Evolutionary conservation across 116 monocot genomes (phyloP), one percentile per base, ranked within the genome.

Genomic region (Phalaenopsis hybrid): DNA sequence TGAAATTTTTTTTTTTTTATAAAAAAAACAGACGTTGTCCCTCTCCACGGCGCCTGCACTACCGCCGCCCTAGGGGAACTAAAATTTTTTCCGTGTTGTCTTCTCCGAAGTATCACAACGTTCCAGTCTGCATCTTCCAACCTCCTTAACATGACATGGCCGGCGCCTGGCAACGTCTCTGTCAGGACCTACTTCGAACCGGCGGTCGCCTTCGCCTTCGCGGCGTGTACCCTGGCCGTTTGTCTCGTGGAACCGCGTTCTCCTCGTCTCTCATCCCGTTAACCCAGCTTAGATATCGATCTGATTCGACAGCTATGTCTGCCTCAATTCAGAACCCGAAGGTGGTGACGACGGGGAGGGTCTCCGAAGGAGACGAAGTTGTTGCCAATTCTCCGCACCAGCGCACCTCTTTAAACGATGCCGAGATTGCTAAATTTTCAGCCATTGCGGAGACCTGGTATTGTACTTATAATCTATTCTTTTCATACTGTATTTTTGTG

Each of bases 361-460:
- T 18, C 13, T 43, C 12, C 68, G 77, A 73, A 76, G 83, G 74
- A 4, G 31, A 12, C 0, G 70, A 28, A 31, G 57, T 5, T 52
- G 4, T 50, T 43, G 20, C 74, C 10, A 23, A 34, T 33, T 37
- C 78, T 1, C 15, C 80, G 17, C 11, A 72, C 18, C 81, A 81
- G 8, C 78, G 55, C 2, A 91, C 93, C 75, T 95, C 95, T 44
- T 44, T 93, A 48, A 91, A 95, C 81, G 84, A 87, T 5, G 83
- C 76, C 2, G 95, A 95, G 83, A 84, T 93, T 59, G 88, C 90
- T 13, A 95, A 95, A 75, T 95, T 95, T 77, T 91, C 95, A 43
- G 87, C 91, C 80, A 87, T 95, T 80, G 89, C 95, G 18, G 91
- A 95, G 72, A 95, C 95, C 45, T 95, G 93, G 95, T 95, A 16